Conservation (phyloP, 352 stramenopile species). For the Pythium diclinum region DNA sequence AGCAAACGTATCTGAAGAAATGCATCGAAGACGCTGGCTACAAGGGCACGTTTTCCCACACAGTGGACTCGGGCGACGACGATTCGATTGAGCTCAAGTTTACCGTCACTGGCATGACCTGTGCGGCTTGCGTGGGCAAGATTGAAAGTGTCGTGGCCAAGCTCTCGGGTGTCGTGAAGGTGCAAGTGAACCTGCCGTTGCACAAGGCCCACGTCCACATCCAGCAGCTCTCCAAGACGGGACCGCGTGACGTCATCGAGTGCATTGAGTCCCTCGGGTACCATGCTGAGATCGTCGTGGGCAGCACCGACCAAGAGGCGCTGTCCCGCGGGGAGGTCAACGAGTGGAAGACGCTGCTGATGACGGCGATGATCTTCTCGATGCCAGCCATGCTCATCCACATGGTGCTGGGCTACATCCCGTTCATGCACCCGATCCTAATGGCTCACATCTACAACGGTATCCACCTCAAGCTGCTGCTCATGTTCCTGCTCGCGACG, state of each 20-base stretch:
- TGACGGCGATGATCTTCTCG: conserved; percentile 80
- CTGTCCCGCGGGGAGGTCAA: conserved; percentile 69
- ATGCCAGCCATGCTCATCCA: conserved; percentile 81
- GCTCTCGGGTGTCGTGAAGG: conserved; percentile 71
- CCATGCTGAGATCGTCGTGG: conserved; percentile 45
- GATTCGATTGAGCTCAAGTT: conserved; percentile 84
- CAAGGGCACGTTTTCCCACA: conserved; percentile 72
- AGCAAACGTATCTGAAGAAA: conserved; percentile 40
- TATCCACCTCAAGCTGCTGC: conserved; percentile 69
- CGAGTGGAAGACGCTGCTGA: conserved; percentile 73
- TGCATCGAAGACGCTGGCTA: conserved; percentile 79
- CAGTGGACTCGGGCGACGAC: conserved; percentile 68
- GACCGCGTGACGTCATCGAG: conserved; percentile 66
- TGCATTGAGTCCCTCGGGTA: conserved; percentile 70
- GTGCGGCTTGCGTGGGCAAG: conserved; percentile 55
- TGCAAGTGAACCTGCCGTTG: conserved; percentile 55
- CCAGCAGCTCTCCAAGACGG: conserved; percentile 71
- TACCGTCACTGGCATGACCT: conserved; percentile 64
- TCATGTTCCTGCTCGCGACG: conserved; percentile 84
- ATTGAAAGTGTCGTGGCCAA: conserved; percentile 62
- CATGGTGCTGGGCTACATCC: conserved; percentile 86
- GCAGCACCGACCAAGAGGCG: conserved; percentile 56
- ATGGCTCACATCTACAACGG: conserved; percentile 79
- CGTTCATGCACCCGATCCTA: conserved; percentile 51
- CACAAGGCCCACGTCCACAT: conserved; percentile 79